Base-by-base conservation (phyloP, 2,329 filamentous ascomycete genomes). In the Lecanicillium sp. region DNA sequence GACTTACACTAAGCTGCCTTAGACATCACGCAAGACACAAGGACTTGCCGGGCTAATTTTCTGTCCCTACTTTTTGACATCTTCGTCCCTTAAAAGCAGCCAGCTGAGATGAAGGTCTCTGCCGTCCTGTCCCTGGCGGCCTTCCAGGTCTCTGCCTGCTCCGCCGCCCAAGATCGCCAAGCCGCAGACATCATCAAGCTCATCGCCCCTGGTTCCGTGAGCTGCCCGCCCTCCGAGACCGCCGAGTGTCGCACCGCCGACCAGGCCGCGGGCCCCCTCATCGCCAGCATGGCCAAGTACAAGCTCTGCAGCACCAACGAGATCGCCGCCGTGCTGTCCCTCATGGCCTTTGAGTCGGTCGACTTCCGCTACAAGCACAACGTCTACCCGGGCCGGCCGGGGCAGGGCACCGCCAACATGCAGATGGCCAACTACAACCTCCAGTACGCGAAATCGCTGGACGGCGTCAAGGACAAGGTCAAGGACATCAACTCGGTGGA, bases 361-460 rank as follows among this genome's bases (percentile, higher is more conserved):
- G 74, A 83, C 53, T 87, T 90, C 67, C 73, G 77, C 58, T 90
- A 79, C 74, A 87, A 84, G 65, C 75, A 73, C 63, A 88, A 90
- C 66, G 70, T 81, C 56, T 54, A 45, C 27, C 67, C 70, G 53
- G 76, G 73, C n/a, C 60, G 67, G 0, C 73, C 83, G 0, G 87
- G 86, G 8, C 84, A 90, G 62, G 86, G 86, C 20, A 90, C 86
- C 2, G 69, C 68, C 52, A 78, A 78, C 62, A 75, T 78, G 73
- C 74, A 78, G 58, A 65, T 65, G 64, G 53, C 64, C 27, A 35
- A 48, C 2, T 75, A 52, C 63, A 77, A 77, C 58, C 52, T 70
- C 2, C 2, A 63, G 51, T 80, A 78, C 58, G 77, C 74, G n/a
- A 56, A 64, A 48, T 63, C 59, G 9, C 60, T 79, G 44, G 55